phyloP scores from a whole-genome alignment of 345 rosid genomes.

The Trapa bicornis region DNA sequence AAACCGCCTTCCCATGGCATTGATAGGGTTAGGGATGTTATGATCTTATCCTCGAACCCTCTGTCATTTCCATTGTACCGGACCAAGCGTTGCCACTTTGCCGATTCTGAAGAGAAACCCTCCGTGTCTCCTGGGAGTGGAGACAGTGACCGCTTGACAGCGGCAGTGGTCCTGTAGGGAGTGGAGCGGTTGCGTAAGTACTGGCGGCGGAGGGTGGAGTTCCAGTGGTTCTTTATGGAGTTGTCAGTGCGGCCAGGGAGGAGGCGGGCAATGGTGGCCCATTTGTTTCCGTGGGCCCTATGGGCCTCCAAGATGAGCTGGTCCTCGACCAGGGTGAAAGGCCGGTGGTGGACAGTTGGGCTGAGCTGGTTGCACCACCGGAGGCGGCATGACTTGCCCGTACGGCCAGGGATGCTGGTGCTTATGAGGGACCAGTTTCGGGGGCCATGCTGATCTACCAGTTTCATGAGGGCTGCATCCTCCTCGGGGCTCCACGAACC shows the following conservation, averaged over 20 bases:
- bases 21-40: slow-evolving; percentile 30
- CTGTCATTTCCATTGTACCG: background rate
- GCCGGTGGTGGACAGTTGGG: slow-evolving; percentile 52
- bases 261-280: slow-evolving; percentile 57
- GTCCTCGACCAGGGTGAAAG: slow-evolving; percentile 46
- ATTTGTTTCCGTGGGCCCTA: slow-evolving; percentile 43
- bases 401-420: slow-evolving; percentile 43
- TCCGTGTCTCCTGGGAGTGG: background rate
- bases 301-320: slow-evolving; percentile 35
- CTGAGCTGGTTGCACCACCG: slow-evolving; percentile 73
- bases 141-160: slow-evolving; percentile 7
- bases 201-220: slow-evolving; percentile 35
- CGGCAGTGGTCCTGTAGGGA: slow-evolving; percentile 4
- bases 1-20: slow-evolving; percentile 27
- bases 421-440: slow-evolving; percentile 59
- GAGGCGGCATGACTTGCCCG: slow-evolving; percentile 57
- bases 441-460: slow-evolving; percentile 48
- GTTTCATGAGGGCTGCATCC: slow-evolving; percentile 34
- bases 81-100: slow-evolving; percentile 10
- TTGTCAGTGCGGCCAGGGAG: slow-evolving; percentile 59
- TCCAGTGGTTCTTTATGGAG: slow-evolving; percentile 62
- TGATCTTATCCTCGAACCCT: slow-evolving; percentile 12
- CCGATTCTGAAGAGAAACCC: slow-evolving; percentile 16
- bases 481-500: slow-evolving; percentile 58
- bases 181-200: slow-evolving; percentile 11